These are phyloP conservation scores for Hypoxylon rickii DNA, from an alignment of 495 filamentous ascomycete species.

Conservation along the genomic window DNA sequence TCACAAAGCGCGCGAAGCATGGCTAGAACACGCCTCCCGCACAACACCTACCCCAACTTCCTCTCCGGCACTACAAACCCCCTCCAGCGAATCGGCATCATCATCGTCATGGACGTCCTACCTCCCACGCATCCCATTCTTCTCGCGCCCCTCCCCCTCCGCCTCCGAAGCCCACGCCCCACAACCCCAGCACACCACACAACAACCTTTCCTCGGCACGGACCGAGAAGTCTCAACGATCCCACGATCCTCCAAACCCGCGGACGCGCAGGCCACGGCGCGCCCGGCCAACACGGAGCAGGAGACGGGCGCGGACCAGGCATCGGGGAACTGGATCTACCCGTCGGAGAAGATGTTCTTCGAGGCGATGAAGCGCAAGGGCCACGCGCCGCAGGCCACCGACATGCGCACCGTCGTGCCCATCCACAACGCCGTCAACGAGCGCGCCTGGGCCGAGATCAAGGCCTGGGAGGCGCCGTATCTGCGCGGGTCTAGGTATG, in stretches of 20 bases:
- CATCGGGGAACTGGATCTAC: constrained; percentile 90
- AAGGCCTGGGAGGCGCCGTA: constrained; percentile 79
- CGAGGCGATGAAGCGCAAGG: constrained; percentile 88
- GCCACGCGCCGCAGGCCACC: constrained; percentile 58
- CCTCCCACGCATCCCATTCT: constrained; percentile 39
- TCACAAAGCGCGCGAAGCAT: constrained; percentile 79
- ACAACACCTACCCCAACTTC: constrained; percentile 25
- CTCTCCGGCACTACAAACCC: constrained; percentile 1
- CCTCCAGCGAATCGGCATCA: constrained; percentile 1
- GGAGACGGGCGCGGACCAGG: constrained; percentile 67
- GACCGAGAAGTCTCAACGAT: constrained; percentile 82
- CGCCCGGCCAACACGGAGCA: constrained; percentile 69
- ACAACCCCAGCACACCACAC: constrained; percentile 23
- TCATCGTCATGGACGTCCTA: constrained; percentile 44
- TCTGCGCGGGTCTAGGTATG: constrained; percentile 56
- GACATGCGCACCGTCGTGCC: constrained; percentile 92
- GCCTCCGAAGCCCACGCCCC: constrained; percentile 41
- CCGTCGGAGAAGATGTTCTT: constrained; percentile 96
- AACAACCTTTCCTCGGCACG: constrained; percentile 44
- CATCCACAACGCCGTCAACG: constrained; percentile 97
- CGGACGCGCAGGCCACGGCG: constrained; percentile 46
- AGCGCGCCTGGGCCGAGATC: constrained; percentile 84
- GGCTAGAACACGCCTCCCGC: constrained; percentile 62
- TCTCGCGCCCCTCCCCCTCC: constrained; percentile 31
- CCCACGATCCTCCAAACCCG: constrained; percentile 63